Base-by-base conservation (phyloP, 352 stramenopile species). In the Phytopythium cucurbitacearum region DNA sequence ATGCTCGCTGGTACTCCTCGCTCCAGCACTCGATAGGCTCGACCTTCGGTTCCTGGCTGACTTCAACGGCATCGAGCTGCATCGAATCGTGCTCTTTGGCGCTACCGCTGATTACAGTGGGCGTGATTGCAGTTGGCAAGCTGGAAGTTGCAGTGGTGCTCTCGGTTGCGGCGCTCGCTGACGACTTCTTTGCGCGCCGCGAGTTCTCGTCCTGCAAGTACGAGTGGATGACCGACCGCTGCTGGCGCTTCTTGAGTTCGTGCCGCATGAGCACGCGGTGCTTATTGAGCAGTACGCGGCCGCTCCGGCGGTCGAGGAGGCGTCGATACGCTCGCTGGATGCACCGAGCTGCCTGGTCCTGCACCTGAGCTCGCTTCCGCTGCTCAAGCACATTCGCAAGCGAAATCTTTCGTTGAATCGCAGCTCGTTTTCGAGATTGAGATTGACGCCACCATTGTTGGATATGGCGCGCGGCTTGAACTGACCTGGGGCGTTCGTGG, bases 1-100 rank as follows among this genome's bases (percentile, higher is more conserved):
- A 88, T 34, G 53, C 51, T 48, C 65, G 65, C 47, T 84, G 67
- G 40, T 76, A 69, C 60, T 88, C 77, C 11, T 86, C 74, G 56
- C 77, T 88, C 74, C 74, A 88, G 53, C 70, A 83, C 34, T 73
- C 55, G 15, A 74, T 56, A 12, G 70, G 51, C 12, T 60, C 57
- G n/a, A 56, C 52, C 4, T 7, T n/a, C 48, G 45, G 15, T 34
- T 52, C 15, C 36, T 39, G 21, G 9, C 13, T 42, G 7, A 16
- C 33, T n/a, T 35, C 21, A 44, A 28, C 40, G 11, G 21, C 11
- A n/a, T 28, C 40, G 12, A 44, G 40, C 40, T 44, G 40, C 5
- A 36, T 46, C 16, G 13, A 21, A 34, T 39, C 37, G 12, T 46
- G n/a, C n/a, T n/a, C n/a, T n/a, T n/a, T n/a, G n/a, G n/a, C n/a